These are phyloP conservation scores for Suhomyces terraborum DNA, from an alignment of 1,139 yeast species.

Conservation along the genomic window DNA sequence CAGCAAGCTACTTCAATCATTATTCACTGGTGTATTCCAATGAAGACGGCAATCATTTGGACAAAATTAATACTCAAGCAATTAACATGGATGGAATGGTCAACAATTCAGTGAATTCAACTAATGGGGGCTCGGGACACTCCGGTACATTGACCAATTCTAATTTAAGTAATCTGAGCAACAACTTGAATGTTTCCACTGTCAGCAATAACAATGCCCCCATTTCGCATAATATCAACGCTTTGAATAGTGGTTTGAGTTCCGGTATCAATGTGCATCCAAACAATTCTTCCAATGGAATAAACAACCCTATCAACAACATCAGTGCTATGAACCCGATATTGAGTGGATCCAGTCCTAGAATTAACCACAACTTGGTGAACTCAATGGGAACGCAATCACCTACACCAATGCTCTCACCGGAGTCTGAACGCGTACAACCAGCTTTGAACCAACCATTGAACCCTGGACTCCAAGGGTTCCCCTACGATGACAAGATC, in stretches of 20 bases:
- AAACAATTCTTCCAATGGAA: not conserved
- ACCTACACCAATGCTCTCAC: not conserved
- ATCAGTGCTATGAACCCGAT: not conserved
- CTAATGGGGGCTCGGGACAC: not conserved
- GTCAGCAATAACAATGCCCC: not conserved
- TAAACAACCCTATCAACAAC: not conserved
- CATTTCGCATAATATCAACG: not conserved
- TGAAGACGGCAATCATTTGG: slow-evolving; percentile 14
- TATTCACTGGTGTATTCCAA: slow-evolving; percentile 31
- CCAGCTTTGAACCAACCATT: slow-evolving; percentile 2
- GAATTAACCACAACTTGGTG: not conserved
- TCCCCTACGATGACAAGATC: slow-evolving; percentile 28
- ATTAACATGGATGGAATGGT: slow-evolving; percentile 10
- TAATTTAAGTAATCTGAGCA: not conserved
- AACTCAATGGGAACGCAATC: not conserved
- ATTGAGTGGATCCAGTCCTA: not conserved
- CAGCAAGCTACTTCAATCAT: slow-evolving; percentile 23
- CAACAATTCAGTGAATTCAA: not conserved
- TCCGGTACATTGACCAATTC: not conserved
- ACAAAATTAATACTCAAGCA: slow-evolving; percentile 17
- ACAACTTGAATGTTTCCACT: not conserved
- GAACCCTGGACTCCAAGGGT: slow-evolving; percentile 14
- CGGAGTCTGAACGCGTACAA: not conserved
- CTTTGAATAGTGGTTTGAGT: not conserved
- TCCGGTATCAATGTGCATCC: not conserved